Evolutionary conservation across 441 rosid genomes (phyloP), one percentile per base, ranked within the genome.

Genomic region (Erodium texanum): DNA sequence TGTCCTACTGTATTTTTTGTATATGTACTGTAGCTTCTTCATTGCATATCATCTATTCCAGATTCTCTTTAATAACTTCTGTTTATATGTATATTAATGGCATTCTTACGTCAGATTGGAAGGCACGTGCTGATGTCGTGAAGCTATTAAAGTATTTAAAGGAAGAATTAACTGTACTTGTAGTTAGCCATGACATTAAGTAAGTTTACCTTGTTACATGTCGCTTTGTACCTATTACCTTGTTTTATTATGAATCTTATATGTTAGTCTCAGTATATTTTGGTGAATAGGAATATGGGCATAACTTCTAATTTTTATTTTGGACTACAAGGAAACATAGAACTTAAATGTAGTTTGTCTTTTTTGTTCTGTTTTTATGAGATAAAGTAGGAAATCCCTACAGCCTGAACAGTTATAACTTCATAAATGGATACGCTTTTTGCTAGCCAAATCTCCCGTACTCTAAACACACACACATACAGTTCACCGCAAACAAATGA

Each of bases 181-280:
- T 90, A 72, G 97, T 90, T 56, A 90, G 99, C 82, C 96, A 90
- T 77, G 95, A 91, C 79, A 87, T 91, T 73, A 90, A 83, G 97
- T 90, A 80, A 78, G 87, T 75, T 50, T 61, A 15, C 11, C 43
- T 65, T 36, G 24, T 24, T 9, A 58, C 38, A 29, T 63, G 27
- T 64, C 43, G 18, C 24, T 43, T 8, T 14, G 34, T 19, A 45
- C 27, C 41, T 70, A 14, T 27, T 50, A 27, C 24, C 34, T 12
- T 11, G 0, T 11, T 23, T 3, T 5, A 14, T 62, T 24, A 7
- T 23, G 65, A 61, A 61, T 24, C 8, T 61, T 15, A 20, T 61
- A 43, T 29, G 22, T 34, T 32, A 43, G 50, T 12, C n/a, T 45
- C 16, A 45, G 36, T 22, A 19, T 19, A 56, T 56, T 56, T 19